Percentiles rank a stretch among this genome's conserved stretches.
Conservation (phyloP, 139 green algal genomes). For the Gonium pectorale region DNA sequence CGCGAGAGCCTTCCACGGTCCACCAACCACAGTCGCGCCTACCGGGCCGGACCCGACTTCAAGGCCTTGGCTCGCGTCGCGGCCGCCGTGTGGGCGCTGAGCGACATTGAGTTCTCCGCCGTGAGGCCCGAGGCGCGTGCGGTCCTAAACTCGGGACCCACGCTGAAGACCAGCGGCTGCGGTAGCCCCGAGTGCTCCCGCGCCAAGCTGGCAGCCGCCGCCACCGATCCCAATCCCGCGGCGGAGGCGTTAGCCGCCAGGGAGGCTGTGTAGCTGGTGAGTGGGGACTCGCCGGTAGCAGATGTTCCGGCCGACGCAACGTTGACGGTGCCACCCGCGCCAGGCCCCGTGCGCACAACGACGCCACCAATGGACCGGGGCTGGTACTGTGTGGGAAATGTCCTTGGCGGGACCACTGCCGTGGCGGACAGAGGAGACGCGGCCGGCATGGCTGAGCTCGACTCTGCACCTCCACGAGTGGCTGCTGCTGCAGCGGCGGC, state of each 20-base stretch:
- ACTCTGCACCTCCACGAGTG: too few relatives aligned
- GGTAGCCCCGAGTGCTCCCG: conserved; percentile 18
- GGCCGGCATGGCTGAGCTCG: too few relatives aligned
- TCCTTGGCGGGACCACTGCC: neutral
- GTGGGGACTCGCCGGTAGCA: neutral
- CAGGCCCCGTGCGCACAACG: neutral
- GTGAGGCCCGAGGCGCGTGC: neutral
- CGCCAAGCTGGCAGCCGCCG: neutral
- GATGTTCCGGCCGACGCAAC: neutral
- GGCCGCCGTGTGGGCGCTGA: conserved; percentile 13
- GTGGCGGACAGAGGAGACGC: neutral
- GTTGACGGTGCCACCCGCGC: too few relatives aligned
- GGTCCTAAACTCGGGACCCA: conserved; percentile 23
- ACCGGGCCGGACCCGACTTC: too few relatives aligned
- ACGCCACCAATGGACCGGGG: conserved; percentile 14
- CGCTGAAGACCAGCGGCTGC: conserved; percentile 36
- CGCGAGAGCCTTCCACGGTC: too few relatives aligned
- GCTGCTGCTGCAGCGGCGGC: neutral
- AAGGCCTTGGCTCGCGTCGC: too few relatives aligned
- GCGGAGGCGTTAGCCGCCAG: neutral
- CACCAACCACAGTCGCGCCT: too few relatives aligned
- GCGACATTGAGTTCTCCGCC: conserved; percentile 1
- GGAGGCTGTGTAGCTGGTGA: neutral
- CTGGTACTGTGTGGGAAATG: conserved; percentile 36
- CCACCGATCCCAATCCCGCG: neutral